A percentile compares a stretch with the other conserved stretches of the same genome.
Evolutionary conservation across 306 rosid species (phyloP).

Genomic region (Calophaca sinica): DNA sequence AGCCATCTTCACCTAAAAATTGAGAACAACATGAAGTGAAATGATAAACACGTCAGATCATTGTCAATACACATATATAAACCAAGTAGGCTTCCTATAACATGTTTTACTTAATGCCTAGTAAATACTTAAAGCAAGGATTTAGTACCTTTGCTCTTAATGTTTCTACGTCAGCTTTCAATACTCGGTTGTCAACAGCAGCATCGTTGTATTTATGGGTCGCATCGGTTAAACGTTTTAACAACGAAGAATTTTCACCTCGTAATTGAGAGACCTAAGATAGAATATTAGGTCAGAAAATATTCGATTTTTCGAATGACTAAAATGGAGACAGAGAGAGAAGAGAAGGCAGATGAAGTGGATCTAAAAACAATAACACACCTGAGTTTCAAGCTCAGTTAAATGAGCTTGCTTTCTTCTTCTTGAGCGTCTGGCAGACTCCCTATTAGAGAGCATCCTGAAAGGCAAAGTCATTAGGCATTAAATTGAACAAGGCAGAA

Average conservation of each 20-base stretch:
- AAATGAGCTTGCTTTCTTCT: slow-evolving; percentile 98
- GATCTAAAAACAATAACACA: slow-evolving; percentile 10
- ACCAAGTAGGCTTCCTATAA: background rate
- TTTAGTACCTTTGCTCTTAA: slow-evolving; percentile 86
- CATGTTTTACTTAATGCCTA: slow-evolving; percentile 4
- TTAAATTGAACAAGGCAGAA: slow-evolving; percentile 37
- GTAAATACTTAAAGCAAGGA: slow-evolving; percentile 4
- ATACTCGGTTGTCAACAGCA: slow-evolving; percentile 86
- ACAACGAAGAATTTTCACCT: slow-evolving; percentile 80
- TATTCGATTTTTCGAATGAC: background rate
- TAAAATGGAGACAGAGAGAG: background rate
- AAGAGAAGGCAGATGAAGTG: slow-evolving; percentile 1
- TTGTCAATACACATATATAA: slow-evolving; percentile 4
- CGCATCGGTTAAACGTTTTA: slow-evolving; percentile 75
- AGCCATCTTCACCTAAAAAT: slow-evolving; percentile 79
- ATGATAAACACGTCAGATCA: slow-evolving; percentile 31
- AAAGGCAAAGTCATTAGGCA: slow-evolving; percentile 38
- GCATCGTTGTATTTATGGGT: slow-evolving; percentile 69
- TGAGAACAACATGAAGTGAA: slow-evolving; percentile 22
- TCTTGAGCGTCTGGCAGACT: slow-evolving; percentile 97
- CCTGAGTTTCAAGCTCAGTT: slow-evolving; percentile 92
- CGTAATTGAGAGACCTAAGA: slow-evolving; percentile 81
- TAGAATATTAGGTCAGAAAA: slow-evolving; percentile 41
- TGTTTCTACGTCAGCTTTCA: slow-evolving; percentile 90
- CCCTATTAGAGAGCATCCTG: slow-evolving; percentile 99